Conservation (phyloP, 208 protist species). For the Spongospora subterranea region DNA sequence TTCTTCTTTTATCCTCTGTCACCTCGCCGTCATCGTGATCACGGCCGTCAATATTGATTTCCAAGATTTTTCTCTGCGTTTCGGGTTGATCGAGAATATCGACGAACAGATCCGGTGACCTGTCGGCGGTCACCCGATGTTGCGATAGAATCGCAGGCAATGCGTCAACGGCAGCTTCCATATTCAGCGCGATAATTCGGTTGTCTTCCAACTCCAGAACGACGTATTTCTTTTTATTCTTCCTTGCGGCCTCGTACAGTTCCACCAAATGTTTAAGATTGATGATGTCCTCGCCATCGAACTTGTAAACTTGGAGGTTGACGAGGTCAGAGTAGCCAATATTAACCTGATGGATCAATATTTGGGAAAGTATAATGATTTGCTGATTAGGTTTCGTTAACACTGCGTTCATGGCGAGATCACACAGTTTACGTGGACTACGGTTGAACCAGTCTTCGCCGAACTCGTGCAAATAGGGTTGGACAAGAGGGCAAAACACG, state of each 20-base stretch:
- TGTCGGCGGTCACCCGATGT: slow-evolving; percentile 49
- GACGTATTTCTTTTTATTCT: background rate
- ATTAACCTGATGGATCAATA: slow-evolving; percentile 60
- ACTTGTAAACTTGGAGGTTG: slow-evolving; percentile 52
- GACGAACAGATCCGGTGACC: slow-evolving; percentile 52
- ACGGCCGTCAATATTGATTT: too few species aligned
- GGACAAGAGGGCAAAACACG: slow-evolving; percentile 10
- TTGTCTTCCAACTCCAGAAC: slow-evolving; percentile 48
- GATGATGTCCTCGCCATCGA: background rate
- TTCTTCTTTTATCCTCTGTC: too few species aligned
- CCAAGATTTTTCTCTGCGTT: too few species aligned
- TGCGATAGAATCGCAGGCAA: slow-evolving; percentile 46
- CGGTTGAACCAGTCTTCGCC: slow-evolving; percentile 54
- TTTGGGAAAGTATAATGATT: slow-evolving; percentile 62
- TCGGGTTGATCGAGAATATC: background rate
- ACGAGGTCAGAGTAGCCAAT: slow-evolving; percentile 60
- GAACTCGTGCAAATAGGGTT: slow-evolving; percentile 53
- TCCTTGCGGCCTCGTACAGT: background rate
- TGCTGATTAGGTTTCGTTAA: slow-evolving; percentile 55
- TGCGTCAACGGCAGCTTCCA: background rate
- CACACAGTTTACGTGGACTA: slow-evolving; percentile 9
- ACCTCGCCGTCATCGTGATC: too few species aligned
- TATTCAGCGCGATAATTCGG: slow-evolving; percentile 55
- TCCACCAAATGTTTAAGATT: slow-evolving; percentile 36
- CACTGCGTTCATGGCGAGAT: slow-evolving; percentile 37